Evolutionary conservation across 2,329 filamentous ascomycete genomes (phyloP).

Genomic region (Taxawa tesnikishii): DNA sequence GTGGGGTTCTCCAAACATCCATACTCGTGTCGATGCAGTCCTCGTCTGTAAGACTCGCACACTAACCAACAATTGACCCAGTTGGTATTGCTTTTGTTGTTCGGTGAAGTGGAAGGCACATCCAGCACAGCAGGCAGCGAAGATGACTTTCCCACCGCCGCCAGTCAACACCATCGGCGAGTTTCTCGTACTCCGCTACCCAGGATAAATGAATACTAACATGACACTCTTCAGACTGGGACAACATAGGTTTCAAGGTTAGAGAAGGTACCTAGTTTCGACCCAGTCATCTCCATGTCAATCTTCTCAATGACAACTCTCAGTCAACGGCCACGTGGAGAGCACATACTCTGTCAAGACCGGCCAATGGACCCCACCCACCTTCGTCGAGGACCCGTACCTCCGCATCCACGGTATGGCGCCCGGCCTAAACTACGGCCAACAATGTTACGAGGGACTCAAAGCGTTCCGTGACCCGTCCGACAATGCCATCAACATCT

Average conservation of each 20-base stretch:
- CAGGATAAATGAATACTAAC: slow-evolving; percentile 2
- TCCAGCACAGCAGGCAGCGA: too few relatives aligned
- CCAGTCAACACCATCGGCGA: slow-evolving; percentile 63
- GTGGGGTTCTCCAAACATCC: too few relatives aligned
- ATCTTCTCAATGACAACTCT: slow-evolving; percentile 1
- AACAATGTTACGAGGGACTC: slow-evolving; percentile 96
- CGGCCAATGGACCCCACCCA: slow-evolving; percentile 63
- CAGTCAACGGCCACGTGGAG: slow-evolving; percentile 91
- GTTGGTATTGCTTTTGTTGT: too few relatives aligned
- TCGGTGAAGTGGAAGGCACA: too few relatives aligned
- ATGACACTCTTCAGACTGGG: slow-evolving; percentile 56
- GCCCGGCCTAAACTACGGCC: slow-evolving; percentile 89
- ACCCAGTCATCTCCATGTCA: not conserved
- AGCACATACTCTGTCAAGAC: slow-evolving; percentile 66
- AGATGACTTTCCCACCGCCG: slow-evolving; percentile 66
- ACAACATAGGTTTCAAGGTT: slow-evolving; percentile 82
- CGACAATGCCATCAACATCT: slow-evolving; percentile 63
- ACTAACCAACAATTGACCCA: too few relatives aligned
- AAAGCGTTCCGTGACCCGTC: slow-evolving; percentile 80
- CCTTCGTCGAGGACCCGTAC: slow-evolving; percentile 72
- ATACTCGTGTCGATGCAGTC: too few relatives aligned
- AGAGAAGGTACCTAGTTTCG: slow-evolving; percentile 55
- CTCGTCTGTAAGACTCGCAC: too few relatives aligned
- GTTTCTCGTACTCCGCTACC: slow-evolving; percentile 6
- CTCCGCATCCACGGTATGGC: slow-evolving; percentile 91